Conservation (phyloP, 2,329 filamentous ascomycete genomes). For the Chrysosporium keratinophilum region DNA sequence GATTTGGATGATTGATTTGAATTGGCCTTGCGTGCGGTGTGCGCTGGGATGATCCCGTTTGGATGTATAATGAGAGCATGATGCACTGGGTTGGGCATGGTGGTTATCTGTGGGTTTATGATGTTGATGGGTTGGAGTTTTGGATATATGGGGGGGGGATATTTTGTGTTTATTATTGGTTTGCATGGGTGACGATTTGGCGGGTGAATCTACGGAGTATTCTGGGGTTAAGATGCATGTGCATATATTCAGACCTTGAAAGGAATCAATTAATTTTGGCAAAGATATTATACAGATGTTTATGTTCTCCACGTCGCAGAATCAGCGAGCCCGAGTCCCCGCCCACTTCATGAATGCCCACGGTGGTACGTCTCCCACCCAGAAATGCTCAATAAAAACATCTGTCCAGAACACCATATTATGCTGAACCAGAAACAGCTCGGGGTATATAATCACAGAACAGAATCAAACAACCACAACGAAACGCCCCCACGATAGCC, state of each 20-base stretch:
- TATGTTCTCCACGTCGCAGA: too few species aligned
- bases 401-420: neutral
- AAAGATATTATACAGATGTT: neutral
- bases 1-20: slow-evolving; percentile 17
- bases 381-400: neutral
- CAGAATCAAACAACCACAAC: neutral
- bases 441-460: slow-evolving; percentile 1
- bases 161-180: neutral
- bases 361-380: neutral
- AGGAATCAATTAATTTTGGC: neutral
- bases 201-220: too few species aligned
- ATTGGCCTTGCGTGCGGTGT: neutral
- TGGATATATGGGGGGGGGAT: neutral
- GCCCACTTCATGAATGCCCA: neutral
- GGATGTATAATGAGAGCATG: neutral
- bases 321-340: too few species aligned
- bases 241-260: neutral
- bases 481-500: neutral
- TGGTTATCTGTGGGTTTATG: neutral
- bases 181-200: too few species aligned
- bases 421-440: neutral
- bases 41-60: neutral
- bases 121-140: neutral
- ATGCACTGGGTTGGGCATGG: too few species aligned
- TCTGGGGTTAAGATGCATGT: neutral